A percentile compares a stretch with the other conserved stretches of the same genome.
Conservation (phyloP, 345 rosid genomes). For the Syzygium grande region DNA sequence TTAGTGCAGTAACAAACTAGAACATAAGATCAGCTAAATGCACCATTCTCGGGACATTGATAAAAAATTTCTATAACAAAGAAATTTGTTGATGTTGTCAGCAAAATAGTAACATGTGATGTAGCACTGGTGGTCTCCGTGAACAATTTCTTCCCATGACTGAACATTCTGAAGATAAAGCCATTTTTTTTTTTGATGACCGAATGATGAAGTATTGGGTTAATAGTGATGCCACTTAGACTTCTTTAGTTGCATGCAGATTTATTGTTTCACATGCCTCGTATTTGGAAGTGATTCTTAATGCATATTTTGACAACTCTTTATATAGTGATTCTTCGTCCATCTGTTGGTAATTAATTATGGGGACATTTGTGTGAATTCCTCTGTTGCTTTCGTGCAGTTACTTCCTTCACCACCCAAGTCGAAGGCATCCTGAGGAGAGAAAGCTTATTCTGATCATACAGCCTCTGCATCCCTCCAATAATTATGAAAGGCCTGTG, state of each 20-base stretch:
- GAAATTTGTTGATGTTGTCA: background rate
- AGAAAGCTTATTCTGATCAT: background rate
- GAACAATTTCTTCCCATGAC: background rate
- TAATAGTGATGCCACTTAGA: background rate
- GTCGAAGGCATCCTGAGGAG: constrained; percentile 41
- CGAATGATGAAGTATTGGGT: background rate
- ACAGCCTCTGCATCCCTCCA: background rate
- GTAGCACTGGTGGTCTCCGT: background rate
- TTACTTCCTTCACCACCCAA: constrained; percentile 66
- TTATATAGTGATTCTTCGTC: background rate
- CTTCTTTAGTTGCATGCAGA: background rate
- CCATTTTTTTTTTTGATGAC: background rate
- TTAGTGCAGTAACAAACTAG: background rate
- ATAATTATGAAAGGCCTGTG: background rate
- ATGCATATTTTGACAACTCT: background rate
- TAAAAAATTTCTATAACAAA: background rate
- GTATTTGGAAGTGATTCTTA: background rate
- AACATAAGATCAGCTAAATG: background rate
- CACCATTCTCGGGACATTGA: background rate
- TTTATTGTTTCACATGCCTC: background rate
- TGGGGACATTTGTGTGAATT: background rate
- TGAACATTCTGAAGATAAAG: background rate
- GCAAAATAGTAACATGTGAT: background rate
- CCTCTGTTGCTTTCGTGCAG: constrained; percentile 19
- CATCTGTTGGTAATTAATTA: background rate